These are phyloP conservation scores for Leccinum boreale DNA, from an alignment of 768 basidiomycete species.

Conservation along the genomic window DNA sequence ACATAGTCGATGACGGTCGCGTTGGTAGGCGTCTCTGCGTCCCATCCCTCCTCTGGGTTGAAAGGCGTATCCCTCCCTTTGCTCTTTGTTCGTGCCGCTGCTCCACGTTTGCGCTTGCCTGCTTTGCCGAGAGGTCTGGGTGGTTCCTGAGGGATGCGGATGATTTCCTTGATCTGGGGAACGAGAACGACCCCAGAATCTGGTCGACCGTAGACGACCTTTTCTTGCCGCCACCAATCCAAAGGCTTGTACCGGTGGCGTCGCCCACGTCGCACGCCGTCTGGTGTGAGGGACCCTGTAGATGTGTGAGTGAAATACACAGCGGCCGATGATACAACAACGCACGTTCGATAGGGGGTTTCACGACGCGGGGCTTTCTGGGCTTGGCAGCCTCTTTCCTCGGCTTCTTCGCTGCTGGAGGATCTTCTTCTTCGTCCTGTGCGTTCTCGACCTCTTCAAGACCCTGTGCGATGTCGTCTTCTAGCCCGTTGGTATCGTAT, in stretches of 20 bases:
- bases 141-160: slow-evolving; percentile 52
- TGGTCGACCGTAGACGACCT: slow-evolving; percentile 74
- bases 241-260: slow-evolving; percentile 72
- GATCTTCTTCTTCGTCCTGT: slow-evolving; percentile 43
- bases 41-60: slow-evolving; percentile 82
- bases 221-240: slow-evolving; percentile 93
- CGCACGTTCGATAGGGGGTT: slow-evolving; percentile 24
- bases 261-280: slow-evolving; percentile 65
- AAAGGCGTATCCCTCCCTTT: slow-evolving; percentile 26
- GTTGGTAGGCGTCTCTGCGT: slow-evolving; percentile 65
- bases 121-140: slow-evolving; percentile 45
- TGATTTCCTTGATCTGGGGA: slow-evolving; percentile 64
- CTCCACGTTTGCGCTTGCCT: slow-evolving; percentile 34
- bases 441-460: slow-evolving; percentile 49
- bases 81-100: slow-evolving; percentile 35
- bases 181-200: slow-evolving; percentile 51
- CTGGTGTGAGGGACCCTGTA: slow-evolving; percentile 27
- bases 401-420: slow-evolving; percentile 27
- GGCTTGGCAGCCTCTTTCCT: slow-evolving; percentile 28
- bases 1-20: slow-evolving; percentile 69
- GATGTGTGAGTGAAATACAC: slow-evolving; percentile 7
- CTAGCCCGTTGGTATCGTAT: slow-evolving; percentile 29
- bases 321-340: background rate
- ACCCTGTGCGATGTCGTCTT: slow-evolving; percentile 42
- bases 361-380: slow-evolving; percentile 23